Evolutionary conservation across 2,329 filamentous ascomycete species (phyloP).

Genomic region (Trichoderma simmonsii): DNA sequence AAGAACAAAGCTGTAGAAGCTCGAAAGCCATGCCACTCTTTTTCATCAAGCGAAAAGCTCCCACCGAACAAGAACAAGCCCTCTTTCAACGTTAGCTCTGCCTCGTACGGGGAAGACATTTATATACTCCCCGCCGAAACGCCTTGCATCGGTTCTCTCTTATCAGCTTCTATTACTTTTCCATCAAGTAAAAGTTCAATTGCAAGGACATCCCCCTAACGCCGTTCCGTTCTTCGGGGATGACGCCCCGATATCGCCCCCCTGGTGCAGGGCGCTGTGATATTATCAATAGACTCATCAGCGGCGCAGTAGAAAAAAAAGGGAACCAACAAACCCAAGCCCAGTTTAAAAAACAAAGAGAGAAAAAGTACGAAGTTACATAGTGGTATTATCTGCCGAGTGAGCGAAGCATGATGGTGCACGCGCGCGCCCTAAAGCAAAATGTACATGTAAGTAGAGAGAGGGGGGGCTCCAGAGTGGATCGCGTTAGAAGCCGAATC

Average conservation of each 20-base stretch:
- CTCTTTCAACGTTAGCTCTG: not conserved
- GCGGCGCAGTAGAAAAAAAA: not conserved
- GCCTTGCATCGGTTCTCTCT: not conserved
- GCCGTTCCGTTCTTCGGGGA: slow-evolving; percentile 7
- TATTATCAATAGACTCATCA: not conserved
- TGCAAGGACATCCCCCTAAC: not conserved
- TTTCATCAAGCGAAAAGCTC: not conserved
- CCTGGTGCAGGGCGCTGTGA: not conserved
- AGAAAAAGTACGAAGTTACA: not conserved
- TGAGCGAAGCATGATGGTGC: not conserved
- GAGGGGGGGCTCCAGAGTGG: not conserved
- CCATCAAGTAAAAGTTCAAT: not conserved
- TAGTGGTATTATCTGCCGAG: not conserved
- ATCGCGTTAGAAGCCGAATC: not conserved
- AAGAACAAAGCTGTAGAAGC: not conserved
- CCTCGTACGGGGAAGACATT: not conserved
- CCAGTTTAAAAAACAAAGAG: not conserved
- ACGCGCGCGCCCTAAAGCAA: not conserved
- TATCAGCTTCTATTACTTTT: not conserved
- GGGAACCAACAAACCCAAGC: not conserved
- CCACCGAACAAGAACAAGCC: not conserved
- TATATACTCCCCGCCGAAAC: not conserved
- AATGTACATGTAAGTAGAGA: not conserved
- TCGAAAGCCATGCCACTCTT: not conserved
- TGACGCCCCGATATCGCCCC: slow-evolving; percentile 9